Percentiles rank a stretch among this genome's conserved stretches.
These are phyloP conservation scores for Quercus cerris DNA, from an alignment of 306 rosid genomes.

Conservation along the genomic window DNA sequence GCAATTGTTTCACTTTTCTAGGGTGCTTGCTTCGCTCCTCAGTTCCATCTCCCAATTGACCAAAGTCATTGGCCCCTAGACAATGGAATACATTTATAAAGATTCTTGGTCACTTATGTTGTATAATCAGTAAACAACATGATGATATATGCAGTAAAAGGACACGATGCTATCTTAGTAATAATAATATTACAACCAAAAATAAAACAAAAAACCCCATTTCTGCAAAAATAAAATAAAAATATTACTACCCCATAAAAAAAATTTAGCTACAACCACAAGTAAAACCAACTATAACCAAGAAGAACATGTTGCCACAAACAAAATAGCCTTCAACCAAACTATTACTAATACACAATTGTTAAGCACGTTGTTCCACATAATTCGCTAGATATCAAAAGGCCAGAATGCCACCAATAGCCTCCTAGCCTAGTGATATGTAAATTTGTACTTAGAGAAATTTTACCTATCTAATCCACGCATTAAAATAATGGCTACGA, in stretches of 20 bases:
- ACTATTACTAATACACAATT: neutral
- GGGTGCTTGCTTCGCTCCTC: slow-evolving; percentile 78
- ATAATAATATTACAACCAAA: neutral
- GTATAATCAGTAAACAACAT: slow-evolving; percentile 6
- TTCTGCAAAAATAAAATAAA: neutral
- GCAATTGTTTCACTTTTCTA: slow-evolving; percentile 62
- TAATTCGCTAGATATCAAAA: neutral
- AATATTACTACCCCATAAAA: no score
- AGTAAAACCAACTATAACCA: slow-evolving; percentile 6
- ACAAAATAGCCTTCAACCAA: neutral
- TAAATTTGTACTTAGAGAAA: no score
- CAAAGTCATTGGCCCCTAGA: slow-evolving; percentile 82
- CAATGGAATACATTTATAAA: slow-evolving; percentile 1
- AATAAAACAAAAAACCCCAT: neutral
- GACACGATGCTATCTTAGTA: neutral
- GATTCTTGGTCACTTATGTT: slow-evolving; percentile 12
- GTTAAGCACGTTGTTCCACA: neutral
- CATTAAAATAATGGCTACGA: no score
- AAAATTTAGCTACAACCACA: neutral
- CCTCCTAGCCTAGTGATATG: no score
- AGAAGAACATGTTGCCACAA: slow-evolving; percentile 1
- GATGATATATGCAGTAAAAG: neutral
- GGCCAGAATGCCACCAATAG: no score
- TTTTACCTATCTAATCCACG: no score
- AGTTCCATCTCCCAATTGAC: slow-evolving; percentile 96